Evolutionary conservation across 2,329 filamentous ascomycete species (phyloP).

Genomic region (Epichloe festucae): DNA sequence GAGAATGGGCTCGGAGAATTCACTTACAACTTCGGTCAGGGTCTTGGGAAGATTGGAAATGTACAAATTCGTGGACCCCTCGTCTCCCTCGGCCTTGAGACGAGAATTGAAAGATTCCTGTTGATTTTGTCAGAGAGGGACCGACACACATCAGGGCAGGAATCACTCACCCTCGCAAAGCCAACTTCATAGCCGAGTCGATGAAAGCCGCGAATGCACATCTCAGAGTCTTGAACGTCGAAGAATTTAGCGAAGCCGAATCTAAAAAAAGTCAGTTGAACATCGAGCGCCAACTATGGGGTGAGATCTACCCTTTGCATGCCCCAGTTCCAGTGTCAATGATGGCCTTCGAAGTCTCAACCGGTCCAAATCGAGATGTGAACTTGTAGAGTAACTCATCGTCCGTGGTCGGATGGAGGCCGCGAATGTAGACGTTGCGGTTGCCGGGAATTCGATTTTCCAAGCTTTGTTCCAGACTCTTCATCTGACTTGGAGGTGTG

Average conservation of each 20-base stretch:
- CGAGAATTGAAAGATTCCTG: slow-evolving; percentile 97
- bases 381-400: slow-evolving; percentile 78
- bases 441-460: slow-evolving; percentile 87
- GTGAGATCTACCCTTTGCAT: slow-evolving; percentile 72
- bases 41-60: slow-evolving; percentile 92
- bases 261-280: slow-evolving; percentile 31
- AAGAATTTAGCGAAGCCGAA: slow-evolving; percentile 97
- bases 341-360: slow-evolving; percentile 96
- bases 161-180: slow-evolving; percentile 65
- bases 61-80: slow-evolving; percentile 85
- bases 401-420: slow-evolving; percentile 87
- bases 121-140: slow-evolving; percentile 13
- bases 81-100: slow-evolving; percentile 90
- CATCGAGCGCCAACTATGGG: background rate
- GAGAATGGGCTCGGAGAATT: too few species aligned
- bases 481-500: slow-evolving; percentile 70
- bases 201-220: slow-evolving; percentile 92
- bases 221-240: slow-evolving; percentile 77
- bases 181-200: slow-evolving; percentile 93
- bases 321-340: slow-evolving; percentile 86
- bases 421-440: slow-evolving; percentile 96
- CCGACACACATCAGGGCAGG: background rate
- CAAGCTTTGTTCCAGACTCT: slow-evolving; percentile 85
- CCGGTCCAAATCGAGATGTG: slow-evolving; percentile 77
- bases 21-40: slow-evolving; percentile 74